phyloP scores from a whole-genome alignment of 1,284 basidiomycete genomes.

The Ustilago loliicola region DNA sequence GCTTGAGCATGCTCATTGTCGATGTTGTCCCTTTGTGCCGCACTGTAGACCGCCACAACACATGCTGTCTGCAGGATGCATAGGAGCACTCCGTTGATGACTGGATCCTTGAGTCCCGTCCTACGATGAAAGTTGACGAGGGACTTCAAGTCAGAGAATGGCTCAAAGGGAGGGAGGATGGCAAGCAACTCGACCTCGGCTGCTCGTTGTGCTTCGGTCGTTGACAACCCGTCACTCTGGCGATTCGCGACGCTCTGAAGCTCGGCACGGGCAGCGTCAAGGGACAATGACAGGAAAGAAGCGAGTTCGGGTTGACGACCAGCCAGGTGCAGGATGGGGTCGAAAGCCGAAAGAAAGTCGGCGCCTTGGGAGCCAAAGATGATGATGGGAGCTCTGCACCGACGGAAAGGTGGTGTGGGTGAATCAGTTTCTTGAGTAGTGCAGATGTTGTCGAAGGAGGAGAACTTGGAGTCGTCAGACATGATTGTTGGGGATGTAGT shows the following conservation, averaged over 20 bases:
- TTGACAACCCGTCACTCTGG: not conserved
- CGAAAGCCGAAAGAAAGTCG: conserved; percentile 36
- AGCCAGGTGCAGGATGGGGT: conserved; percentile 26
- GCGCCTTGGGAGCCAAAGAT: conserved; percentile 52
- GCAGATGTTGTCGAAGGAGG: conserved; percentile 32
- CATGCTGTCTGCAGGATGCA: conserved; percentile 42
- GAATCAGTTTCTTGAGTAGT: not conserved
- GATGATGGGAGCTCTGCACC: conserved; percentile 24
- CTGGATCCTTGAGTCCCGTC: conserved; percentile 27
- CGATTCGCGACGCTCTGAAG: conserved; percentile 37
- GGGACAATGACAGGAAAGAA: conserved; percentile 38
- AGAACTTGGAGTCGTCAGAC: conserved; percentile 31
- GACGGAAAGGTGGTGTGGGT: not conserved
- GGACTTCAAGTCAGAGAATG: conserved; percentile 25
- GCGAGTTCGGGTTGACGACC: conserved; percentile 22
- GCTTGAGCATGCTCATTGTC: not conserved
- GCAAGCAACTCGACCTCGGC: conserved; percentile 37
- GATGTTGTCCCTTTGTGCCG: not conserved
- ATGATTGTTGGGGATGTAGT: conserved; percentile 8
- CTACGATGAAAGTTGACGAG: conserved; percentile 36
- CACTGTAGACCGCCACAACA: conserved; percentile 32
- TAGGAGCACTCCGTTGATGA: conserved; percentile 48
- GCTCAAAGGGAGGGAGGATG: conserved; percentile 35
- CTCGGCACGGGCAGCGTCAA: conserved; percentile 33
- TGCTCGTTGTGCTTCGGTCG: not conserved